A percentile compares a stretch with the other conserved stretches of the same genome.
Conservation (phyloP, 345 rosid species). For the Arabis hirsuta region DNA sequence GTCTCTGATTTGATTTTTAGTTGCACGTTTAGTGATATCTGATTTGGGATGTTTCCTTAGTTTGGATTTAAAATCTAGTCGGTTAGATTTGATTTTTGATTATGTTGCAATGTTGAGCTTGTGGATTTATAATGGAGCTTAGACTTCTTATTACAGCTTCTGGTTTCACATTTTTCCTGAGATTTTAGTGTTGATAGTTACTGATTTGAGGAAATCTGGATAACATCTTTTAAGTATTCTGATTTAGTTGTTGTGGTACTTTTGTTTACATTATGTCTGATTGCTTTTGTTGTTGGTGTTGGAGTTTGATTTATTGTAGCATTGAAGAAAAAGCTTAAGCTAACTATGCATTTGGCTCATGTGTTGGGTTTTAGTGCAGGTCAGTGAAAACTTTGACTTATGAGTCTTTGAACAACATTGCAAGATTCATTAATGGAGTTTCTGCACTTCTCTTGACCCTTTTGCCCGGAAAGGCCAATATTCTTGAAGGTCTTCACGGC, state of each 20-base stretch:
- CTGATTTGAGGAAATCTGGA: background rate
- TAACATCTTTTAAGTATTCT: background rate
- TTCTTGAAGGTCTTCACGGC: conserved; percentile 88
- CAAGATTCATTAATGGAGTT: conserved; percentile 77
- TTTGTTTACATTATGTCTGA: background rate
- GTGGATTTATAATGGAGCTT: background rate
- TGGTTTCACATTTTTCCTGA: background rate
- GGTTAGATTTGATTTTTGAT: conserved; percentile 6
- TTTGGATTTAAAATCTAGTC: conserved; percentile 5
- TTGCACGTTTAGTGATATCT: conserved; percentile 12
- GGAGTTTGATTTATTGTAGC: background rate
- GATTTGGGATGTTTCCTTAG: background rate
- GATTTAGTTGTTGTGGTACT: background rate
- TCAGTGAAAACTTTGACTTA: conserved; percentile 91
- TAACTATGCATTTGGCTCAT: conserved; percentile 15
- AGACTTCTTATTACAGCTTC: background rate
- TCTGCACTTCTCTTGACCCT: conserved; percentile 78
- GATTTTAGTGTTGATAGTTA: background rate
- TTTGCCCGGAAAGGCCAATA: conserved; percentile 74
- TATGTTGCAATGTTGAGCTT: conserved; percentile 1
- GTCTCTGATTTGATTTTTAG: conserved; percentile 10
- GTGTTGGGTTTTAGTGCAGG: conserved; percentile 58
- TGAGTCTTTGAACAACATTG: conserved; percentile 77
- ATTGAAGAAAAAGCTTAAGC: background rate
- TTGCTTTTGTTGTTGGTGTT: background rate